Percentiles rank a stretch among this genome's conserved stretches.
phyloP scores from a whole-genome alignment of 2,329 filamentous ascomycete species.

The Pestalotiopsis sp. region DNA sequence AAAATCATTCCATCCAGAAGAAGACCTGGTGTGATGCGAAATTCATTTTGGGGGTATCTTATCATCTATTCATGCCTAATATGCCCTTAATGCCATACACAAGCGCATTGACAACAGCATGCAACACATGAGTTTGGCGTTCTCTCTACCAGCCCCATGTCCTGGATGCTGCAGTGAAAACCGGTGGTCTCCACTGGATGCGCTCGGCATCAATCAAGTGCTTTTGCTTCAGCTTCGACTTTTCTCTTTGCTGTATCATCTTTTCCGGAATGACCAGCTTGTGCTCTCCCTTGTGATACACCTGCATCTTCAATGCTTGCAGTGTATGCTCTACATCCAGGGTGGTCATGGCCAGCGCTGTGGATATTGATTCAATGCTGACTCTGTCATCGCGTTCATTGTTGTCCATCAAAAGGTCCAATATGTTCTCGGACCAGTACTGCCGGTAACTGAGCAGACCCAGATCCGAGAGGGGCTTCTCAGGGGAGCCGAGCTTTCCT shows the following conservation, averaged over 20 bases:
- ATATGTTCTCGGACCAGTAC: slow-evolving; percentile 95
- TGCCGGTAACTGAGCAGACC: slow-evolving; percentile 93
- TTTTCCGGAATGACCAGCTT: slow-evolving; percentile 91
- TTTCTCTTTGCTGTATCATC: slow-evolving; percentile 77
- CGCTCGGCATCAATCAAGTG: slow-evolving; percentile 75
- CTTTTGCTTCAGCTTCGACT: slow-evolving; percentile 78
- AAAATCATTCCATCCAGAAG: not conserved
- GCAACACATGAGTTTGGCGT: not conserved
- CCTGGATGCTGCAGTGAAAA: slow-evolving; percentile 85
- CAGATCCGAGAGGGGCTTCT: slow-evolving; percentile 94
- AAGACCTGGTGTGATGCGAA: not conserved
- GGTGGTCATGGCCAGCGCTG: slow-evolving; percentile 88
- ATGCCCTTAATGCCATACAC: not conserved
- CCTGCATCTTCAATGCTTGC: slow-evolving; percentile 91
- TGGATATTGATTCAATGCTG: slow-evolving; percentile 84
- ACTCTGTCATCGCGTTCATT: slow-evolving; percentile 71
- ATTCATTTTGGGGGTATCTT: not conserved
- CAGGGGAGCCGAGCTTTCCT: slow-evolving; percentile 90
- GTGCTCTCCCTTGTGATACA: slow-evolving; percentile 95
- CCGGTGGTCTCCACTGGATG: slow-evolving; percentile 94
- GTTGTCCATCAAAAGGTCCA: slow-evolving; percentile 79
- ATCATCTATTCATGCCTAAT: not conserved
- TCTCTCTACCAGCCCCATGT: slow-evolving; percentile 87
- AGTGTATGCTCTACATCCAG: slow-evolving; percentile 95
- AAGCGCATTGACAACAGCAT: not conserved